phyloP scores from a whole-genome alignment of 2,329 filamentous ascomycete genomes.

The Sphaerostilbella broomeana region DNA sequence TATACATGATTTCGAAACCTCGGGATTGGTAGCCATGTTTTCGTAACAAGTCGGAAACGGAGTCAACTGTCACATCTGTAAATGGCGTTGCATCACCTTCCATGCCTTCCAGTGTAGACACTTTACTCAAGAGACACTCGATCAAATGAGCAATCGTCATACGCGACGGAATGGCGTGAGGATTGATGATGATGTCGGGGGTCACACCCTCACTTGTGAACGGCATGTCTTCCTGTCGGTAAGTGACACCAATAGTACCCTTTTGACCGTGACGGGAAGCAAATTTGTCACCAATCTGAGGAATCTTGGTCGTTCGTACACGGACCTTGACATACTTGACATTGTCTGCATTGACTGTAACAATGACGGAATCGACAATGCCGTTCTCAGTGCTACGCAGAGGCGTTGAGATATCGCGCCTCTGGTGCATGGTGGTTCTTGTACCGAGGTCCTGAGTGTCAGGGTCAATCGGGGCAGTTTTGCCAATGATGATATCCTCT shows the following conservation, averaged over 20 bases:
- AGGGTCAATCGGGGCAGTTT: constrained; percentile 89
- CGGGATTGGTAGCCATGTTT: constrained; percentile 93
- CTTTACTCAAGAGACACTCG: constrained; percentile 95
- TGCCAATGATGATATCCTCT: constrained; percentile 98
- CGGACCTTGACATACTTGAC: constrained; percentile 95
- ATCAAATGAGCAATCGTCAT: constrained; percentile 99
- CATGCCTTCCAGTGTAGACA: constrained; percentile 84
- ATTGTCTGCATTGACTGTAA: constrained; percentile 92
- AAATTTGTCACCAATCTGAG: constrained; percentile 98
- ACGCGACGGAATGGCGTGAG: constrained; percentile 97
- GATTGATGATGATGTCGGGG: constrained; percentile 97
- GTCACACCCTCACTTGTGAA: constrained; percentile 88
- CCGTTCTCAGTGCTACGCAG: constrained; percentile 93
- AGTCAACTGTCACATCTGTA: constrained; percentile 94
- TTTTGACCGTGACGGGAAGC: constrained; percentile 98
- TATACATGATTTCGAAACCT: constrained; percentile 98
- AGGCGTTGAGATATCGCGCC: constrained; percentile 92
- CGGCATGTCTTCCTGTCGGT: constrained; percentile 97
- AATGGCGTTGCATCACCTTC: constrained; percentile 98
- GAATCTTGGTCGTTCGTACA: constrained; percentile 94
- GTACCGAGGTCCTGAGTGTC: constrained; percentile 93
- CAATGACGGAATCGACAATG: constrained; percentile 86
- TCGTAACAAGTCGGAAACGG: constrained; percentile 77
- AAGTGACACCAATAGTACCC: constrained; percentile 98
- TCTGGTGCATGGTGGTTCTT: constrained; percentile 80